Evolutionary conservation across 495 filamentous ascomycete genomes (phyloP), one percentile per base, ranked within the genome.

Genomic region (Aspergillus leporis): DNA sequence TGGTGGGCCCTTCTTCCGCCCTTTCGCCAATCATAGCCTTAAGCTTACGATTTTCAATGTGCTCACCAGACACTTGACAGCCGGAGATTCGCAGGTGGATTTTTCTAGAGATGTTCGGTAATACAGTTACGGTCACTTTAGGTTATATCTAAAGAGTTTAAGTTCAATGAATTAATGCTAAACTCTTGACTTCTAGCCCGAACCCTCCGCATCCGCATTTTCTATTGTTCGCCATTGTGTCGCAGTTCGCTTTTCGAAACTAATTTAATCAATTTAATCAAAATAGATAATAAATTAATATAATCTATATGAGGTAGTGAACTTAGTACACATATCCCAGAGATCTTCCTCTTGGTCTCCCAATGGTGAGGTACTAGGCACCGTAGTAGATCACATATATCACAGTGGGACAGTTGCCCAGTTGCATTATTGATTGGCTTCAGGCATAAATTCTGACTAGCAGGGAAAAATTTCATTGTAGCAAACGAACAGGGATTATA

Each of bases 21-120:
- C 22, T 18, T 16, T 7, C 36, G 40, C 54, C 60, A 56, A 62
- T 56, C 21, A 32, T 10, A 9, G 28, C 12, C 13, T 25, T 13
- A 12, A 28, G 51, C 45, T 51, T 48, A 53, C 43, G 30, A 36
- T 31, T 19, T 48, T 50, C 45, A 48, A 23, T 46, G n/a, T 28
- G 25, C 56, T 51, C 56, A 59, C 22, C 36, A 19, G 55, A 56
- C 55, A 31, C 6, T 23, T 3, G 31, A 36, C 28, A 28, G 31
- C 32, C 22, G 23, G 14, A 34, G 41, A 48, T 32, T 47, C 40
- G 21, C 23, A 13, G 10, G 3, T 9, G 34, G 49, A 14, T 30
- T 32, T 43, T 19, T 19, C 23, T 21, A 25, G 10, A 13, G 40
- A 45, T 9, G 51, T 9, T 43, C 18, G 12, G 38, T 56, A 56